Conservation (phyloP, 2,329 filamentous ascomycete species). For the Raffaelea albimanens region DNA sequence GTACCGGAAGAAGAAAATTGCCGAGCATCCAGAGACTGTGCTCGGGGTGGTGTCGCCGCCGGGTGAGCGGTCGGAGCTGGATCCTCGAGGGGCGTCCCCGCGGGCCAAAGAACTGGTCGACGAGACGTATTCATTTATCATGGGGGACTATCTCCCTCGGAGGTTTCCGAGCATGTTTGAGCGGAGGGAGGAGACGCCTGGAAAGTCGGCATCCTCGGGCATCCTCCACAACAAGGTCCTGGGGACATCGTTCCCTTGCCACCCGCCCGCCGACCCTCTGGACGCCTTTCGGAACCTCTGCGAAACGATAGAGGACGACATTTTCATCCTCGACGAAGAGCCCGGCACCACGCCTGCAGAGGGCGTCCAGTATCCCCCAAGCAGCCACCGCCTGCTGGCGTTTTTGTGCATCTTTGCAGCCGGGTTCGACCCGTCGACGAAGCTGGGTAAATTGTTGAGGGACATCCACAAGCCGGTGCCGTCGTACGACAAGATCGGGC, state of each 20-base stretch:
- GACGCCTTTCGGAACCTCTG: constrained; percentile 15
- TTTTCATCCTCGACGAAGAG: constrained; percentile 36
- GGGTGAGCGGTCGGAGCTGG: not conserved
- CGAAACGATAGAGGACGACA: constrained; percentile 45
- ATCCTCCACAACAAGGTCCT: constrained; percentile 32
- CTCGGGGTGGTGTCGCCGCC: constrained; percentile 28
- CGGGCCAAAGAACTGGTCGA: constrained; percentile 27
- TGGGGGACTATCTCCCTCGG: constrained; percentile 35
- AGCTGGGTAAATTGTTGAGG: constrained; percentile 36
- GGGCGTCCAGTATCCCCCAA: constrained; percentile 2
- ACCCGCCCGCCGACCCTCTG: constrained; percentile 18
- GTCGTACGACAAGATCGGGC: constrained; percentile 42
- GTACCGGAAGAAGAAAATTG: constrained; percentile 28
- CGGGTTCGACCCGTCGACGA: constrained; percentile 40
- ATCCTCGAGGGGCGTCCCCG: constrained; percentile 12
- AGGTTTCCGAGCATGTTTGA: constrained; percentile 40
- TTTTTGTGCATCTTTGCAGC: constrained; percentile 43
- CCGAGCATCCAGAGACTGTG: constrained; percentile 26
- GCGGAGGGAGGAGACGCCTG: constrained; percentile 23
- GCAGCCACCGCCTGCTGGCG: constrained; percentile 30
- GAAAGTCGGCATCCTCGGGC: constrained; percentile 15
- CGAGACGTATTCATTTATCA: constrained; percentile 39
- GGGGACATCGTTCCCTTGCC: constrained; percentile 17
- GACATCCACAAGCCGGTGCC: constrained; percentile 46
- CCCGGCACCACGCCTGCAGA: constrained; percentile 15